Conservation (phyloP, 768 basidiomycete genomes). For the Boletus sp. region DNA sequence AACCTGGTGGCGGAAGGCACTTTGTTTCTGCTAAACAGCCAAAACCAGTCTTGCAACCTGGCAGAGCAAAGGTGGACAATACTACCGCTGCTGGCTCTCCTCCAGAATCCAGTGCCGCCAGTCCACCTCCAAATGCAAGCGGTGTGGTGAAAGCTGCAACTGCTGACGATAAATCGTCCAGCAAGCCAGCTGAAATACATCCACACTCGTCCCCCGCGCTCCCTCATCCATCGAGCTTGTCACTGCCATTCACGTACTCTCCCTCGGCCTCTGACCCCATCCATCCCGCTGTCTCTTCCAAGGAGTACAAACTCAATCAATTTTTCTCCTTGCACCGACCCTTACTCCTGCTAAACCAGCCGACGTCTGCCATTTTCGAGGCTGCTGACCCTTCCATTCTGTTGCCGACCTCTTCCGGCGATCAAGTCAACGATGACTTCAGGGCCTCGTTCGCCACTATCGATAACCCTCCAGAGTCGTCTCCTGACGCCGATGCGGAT, state of each 20-base stretch:
- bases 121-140: constrained; percentile 13
- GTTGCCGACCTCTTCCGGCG: constrained; percentile 17
- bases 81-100: constrained; percentile 36
- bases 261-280: constrained; percentile 19
- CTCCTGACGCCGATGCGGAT: constrained; percentile 74
- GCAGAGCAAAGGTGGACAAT: constrained; percentile 40
- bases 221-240: constrained; percentile 9
- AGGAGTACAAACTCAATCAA: constrained; percentile 77
- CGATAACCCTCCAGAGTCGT: constrained; percentile 48
- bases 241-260: constrained; percentile 16
- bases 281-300: constrained; percentile 59
- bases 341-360: constrained; percentile 65
- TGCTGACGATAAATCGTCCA: constrained; percentile 29
- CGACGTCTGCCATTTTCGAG: constrained; percentile 55
- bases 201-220: constrained; percentile 16
- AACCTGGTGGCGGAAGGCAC: constrained; percentile 70
- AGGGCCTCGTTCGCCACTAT: constrained; percentile 27
- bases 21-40: constrained; percentile 73
- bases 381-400: constrained; percentile 20
- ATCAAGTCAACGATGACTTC: constrained; percentile 28
- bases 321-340: constrained; percentile 85
- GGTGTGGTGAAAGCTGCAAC: constrained; percentile 15
- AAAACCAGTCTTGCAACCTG: constrained; percentile 41
- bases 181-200: constrained; percentile 23
- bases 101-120: constrained; percentile 25